Base-by-base conservation (phyloP, 1,284 basidiomycete genomes). In the Puccinia triticina region DNA sequence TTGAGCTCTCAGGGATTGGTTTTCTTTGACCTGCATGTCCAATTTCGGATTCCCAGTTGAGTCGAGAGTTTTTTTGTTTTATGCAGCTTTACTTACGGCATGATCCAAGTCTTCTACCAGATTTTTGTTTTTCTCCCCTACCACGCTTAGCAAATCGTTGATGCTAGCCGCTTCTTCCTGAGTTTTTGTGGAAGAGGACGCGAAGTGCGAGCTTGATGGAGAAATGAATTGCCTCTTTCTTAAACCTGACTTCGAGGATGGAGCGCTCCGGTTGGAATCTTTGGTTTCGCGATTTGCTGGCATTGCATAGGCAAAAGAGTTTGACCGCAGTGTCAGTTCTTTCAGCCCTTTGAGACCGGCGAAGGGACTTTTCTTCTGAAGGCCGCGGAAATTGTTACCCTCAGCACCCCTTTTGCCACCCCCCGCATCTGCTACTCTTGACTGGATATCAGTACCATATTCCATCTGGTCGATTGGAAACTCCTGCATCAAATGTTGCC, bases 91-190 rank as follows among this genome's bases (percentile, higher is more conserved):
- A 71, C 46, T 71, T 16, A 71, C 69, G 8, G 69, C 21, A 48
- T 50, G 43, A 71, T 71, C 48, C 48, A 71, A 71, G 23, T 71
- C 69, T 48, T 71, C 43, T 21, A 18, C 69, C 10, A 71, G 40
- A 71, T 26, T 71, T 40, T 14, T 71, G n/a, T 71, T 71, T 71
- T 53, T 71, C 43, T 71, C 48, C 14, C 43, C 69, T 50, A 71
- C 69, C 3, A 40, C 34, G 26, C n/a, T 48, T 18, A 71, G 69
- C 34, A 71, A 50, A 46, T 71, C 69, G 10, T 50, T 34, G 69
- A 71, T 29, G 23, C 43, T 71, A 21, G 69, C 69, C 69, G 23
- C 37, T 43, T 69, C 48, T 71, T 46, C 67, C 26, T 46, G 69
- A 40, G 23, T 34, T 71, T 71, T 71, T 48, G 69, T 26, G 21